Conservation (phyloP, 805 yeast genomes). For the Cyberlindnera japonica region DNA sequence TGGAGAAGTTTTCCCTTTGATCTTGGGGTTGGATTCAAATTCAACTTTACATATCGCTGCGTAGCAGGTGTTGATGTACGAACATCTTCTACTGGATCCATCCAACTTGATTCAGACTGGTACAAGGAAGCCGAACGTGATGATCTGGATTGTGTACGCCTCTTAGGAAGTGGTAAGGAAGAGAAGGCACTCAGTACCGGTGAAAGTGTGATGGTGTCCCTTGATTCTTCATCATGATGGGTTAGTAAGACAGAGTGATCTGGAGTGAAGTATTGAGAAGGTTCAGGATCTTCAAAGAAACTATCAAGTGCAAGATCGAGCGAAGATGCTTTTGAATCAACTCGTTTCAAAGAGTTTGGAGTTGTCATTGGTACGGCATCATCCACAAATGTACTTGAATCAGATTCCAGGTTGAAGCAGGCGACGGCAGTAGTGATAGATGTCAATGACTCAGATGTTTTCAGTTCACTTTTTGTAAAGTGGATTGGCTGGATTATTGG, state of each 20-base stretch:
- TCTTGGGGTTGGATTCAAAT: constrained; percentile 21
- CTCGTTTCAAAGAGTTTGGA: constrained; percentile 2
- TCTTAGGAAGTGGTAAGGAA: constrained; percentile 1
- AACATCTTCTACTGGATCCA: constrained; percentile 40
- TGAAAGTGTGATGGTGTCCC: constrained; percentile 7
- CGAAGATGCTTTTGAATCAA: constrained; percentile 20
- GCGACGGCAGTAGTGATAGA: constrained; percentile 35
- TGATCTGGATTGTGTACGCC: constrained; percentile 12
- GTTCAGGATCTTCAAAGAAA: constrained; percentile 17
- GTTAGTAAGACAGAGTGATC: constrained; percentile 7
- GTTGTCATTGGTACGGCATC: constrained; percentile 11
- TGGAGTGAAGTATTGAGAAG: constrained; percentile 19
- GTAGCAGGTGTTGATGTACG: constrained; percentile 22
- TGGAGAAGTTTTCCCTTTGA: background rate
- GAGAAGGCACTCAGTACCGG: background rate
- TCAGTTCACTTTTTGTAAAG: background rate
- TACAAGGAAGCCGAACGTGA: constrained; percentile 30
- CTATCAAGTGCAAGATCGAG: constrained; percentile 24
- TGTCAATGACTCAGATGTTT: constrained; percentile 20
- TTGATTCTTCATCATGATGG: constrained; percentile 3
- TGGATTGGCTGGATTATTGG: background rate
- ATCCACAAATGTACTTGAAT: constrained; percentile 40
- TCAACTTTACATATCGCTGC: constrained; percentile 23
- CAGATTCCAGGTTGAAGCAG: constrained; percentile 31
- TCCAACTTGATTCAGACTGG: constrained; percentile 46